Evolutionary conservation across 352 stramenopile genomes (phyloP), one percentile per base, ranked within the genome.

Genomic region (Globisporangium cystogenes): DNA sequence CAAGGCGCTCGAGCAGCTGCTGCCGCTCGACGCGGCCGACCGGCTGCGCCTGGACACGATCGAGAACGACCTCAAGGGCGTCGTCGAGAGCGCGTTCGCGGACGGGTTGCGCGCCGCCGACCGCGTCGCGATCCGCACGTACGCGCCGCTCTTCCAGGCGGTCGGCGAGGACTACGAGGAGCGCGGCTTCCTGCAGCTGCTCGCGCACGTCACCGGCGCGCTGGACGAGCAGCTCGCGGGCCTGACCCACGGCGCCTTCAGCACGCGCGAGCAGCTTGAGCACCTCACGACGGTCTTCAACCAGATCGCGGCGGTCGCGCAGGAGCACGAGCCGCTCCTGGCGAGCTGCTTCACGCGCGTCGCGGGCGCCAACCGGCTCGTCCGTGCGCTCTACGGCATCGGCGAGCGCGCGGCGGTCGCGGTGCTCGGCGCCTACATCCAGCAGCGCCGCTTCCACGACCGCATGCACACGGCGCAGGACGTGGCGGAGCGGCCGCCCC

Each of bases 21-120:
- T 90, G 72, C 54, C 70, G 15, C 59, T 95, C 42, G 85, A 93
- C 54, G 78, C 88, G 16, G 80, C 82, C 12, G 85, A 95, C 55
- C 89, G 88, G 46, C 55, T 95, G 51, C 82, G 82, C 36, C 67
- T 95, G 24, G 83, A 92, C 60, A 90, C 78, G 16, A 83, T 89
- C 45, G 85, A 95, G 66, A 90, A 73, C 53, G 82, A 95, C 46
- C 71, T 93, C 1, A 89, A 91, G 58, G 62, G 60, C 26, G 65
- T 90, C 33, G 84, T 95, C 62, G 81, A 93, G 64, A 67, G 67
- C 23, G 60, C 71, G 26, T 90, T 92, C 20, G 76, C 81, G 14
- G 63, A 79, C 1, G 82, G 77, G 1, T 48, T 95, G 35, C 62
- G 56, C 6, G 53, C 61, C 10, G 59, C 62, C 7, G 76, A 92